These are phyloP conservation scores for Boletus bicolor DNA, from an alignment of 768 basidiomycete genomes.

Conservation along the genomic window DNA sequence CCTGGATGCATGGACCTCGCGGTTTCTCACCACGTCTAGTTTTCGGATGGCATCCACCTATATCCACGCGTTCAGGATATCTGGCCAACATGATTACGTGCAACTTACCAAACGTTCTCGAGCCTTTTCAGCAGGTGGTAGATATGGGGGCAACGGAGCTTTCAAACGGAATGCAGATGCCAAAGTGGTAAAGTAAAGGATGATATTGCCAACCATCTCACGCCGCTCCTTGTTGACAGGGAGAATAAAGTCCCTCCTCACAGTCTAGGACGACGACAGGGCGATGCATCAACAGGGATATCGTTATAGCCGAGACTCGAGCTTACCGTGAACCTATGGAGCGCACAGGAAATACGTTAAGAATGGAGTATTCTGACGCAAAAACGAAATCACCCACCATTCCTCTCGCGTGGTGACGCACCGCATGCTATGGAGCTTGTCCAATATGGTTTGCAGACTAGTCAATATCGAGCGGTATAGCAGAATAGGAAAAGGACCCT, in stretches of 20 bases:
- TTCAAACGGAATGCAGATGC: conserved; percentile 80
- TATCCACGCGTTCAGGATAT: neutral
- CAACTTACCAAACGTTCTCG: conserved; percentile 68
- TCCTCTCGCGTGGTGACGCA: conserved; percentile 96
- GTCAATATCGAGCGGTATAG: conserved; percentile 82
- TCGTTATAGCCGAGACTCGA: neutral
- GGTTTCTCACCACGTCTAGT: conserved; percentile 84
- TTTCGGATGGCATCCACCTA: conserved; percentile 80
- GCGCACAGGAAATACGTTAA: conserved; percentile 1
- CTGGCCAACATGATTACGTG: neutral
- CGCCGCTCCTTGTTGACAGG: conserved; percentile 87
- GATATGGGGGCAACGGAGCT: conserved; percentile 91
- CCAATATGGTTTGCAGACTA: conserved; percentile 80
- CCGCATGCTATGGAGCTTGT: conserved; percentile 91
- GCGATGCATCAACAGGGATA: neutral
- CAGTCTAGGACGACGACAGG: conserved; percentile 46
- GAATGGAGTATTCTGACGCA: neutral
- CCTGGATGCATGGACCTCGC: conserved; percentile 75
- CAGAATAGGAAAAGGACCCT: conserved; percentile 89
- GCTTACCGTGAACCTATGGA: conserved; percentile 67
- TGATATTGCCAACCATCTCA: conserved; percentile 94
- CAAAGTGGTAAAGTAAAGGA: conserved; percentile 81
- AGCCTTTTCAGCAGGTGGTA: conserved; percentile 88
- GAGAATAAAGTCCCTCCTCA: conserved; percentile 82
- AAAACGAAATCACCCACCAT: conserved; percentile 53